Evolutionary conservation across 2,329 filamentous ascomycete species (phyloP).

Genomic region (Ambrosiella beaveri): DNA sequence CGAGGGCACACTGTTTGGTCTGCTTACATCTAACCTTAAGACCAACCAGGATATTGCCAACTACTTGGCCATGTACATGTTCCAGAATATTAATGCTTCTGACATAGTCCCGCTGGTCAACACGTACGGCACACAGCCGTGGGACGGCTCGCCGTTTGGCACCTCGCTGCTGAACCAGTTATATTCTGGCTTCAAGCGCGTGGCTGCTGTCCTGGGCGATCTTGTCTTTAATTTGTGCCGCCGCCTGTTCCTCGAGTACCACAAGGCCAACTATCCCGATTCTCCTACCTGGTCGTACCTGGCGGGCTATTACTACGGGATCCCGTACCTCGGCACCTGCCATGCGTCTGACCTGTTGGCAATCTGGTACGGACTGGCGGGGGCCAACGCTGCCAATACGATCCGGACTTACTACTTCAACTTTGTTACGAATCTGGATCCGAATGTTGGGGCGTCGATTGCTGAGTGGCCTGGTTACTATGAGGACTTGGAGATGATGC

Average conservation of each 20-base stretch:
- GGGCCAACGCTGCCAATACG: conserved; percentile 28
- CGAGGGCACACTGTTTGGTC: conserved; percentile 46
- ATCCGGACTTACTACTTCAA: conserved; percentile 40
- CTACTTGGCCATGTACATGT: conserved; percentile 37
- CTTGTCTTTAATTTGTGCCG: conserved; percentile 31
- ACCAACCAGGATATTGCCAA: conserved; percentile 32
- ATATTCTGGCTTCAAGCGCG: conserved; percentile 48
- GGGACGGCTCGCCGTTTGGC: conserved; percentile 41
- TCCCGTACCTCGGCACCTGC: conserved; percentile 45
- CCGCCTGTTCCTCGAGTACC: conserved; percentile 27
- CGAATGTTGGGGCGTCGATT: conserved; percentile 27
- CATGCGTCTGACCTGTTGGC: conserved; percentile 41
- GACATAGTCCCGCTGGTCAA: conserved; percentile 32
- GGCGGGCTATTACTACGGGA: conserved; percentile 39
- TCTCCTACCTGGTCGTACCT: conserved; percentile 45
- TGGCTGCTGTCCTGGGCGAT: conserved; percentile 48
- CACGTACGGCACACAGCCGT: conserved; percentile 35
- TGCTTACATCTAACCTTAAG: conserved; percentile 40
- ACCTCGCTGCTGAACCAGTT: conserved; percentile 40
- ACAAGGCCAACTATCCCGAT: conserved; percentile 23
- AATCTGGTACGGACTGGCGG: conserved; percentile 33
- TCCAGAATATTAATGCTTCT: conserved; percentile 22
- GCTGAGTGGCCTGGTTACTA: conserved; percentile 25
- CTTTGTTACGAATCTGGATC: conserved; percentile 40
- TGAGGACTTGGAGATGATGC: conserved; percentile 20